These are phyloP conservation scores for Cylindrodendrum hubeiense DNA, from an alignment of 2,329 filamentous ascomycete genomes.

Conservation along the genomic window DNA sequence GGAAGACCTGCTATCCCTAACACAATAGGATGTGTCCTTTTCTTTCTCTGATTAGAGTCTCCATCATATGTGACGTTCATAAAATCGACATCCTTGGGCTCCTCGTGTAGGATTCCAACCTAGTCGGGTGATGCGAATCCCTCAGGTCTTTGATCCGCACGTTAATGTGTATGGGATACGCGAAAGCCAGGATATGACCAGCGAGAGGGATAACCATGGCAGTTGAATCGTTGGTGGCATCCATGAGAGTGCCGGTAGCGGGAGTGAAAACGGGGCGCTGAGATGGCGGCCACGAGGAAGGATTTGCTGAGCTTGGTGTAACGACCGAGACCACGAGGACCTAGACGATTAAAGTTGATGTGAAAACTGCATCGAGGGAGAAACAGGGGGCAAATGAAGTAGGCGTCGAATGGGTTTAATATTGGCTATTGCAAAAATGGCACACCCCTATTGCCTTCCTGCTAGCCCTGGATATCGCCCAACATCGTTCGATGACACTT, in stretches of 20 bases:
- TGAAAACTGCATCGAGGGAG: neutral
- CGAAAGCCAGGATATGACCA: slow-evolving; percentile 58
- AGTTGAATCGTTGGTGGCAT: slow-evolving; percentile 53
- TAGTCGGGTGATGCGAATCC: slow-evolving; percentile 1
- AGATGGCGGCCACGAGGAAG: slow-evolving; percentile 66
- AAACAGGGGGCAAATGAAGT: slow-evolving; percentile 52
- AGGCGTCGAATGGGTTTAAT: slow-evolving; percentile 59
- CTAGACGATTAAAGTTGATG: slow-evolving; percentile 36
- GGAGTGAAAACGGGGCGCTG: slow-evolving; percentile 68
- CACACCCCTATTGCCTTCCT: too few species aligned
- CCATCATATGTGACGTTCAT: slow-evolving; percentile 12
- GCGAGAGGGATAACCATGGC: slow-evolving; percentile 61
- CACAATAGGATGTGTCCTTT: neutral
- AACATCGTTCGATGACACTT: too few species aligned
- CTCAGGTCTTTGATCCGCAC: slow-evolving; percentile 10
- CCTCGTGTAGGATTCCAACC: neutral
- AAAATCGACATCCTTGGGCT: slow-evolving; percentile 15
- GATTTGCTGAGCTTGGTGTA: slow-evolving; percentile 79
- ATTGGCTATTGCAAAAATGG: too few species aligned
- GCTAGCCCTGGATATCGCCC: too few species aligned
- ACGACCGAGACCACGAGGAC: slow-evolving; percentile 70
- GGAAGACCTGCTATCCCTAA: neutral
- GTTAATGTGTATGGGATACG: slow-evolving; percentile 18
- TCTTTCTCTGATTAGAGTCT: neutral
- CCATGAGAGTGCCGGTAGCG: slow-evolving; percentile 62